Conservation (phyloP, 305 asterid species). For the Solanum chacoense region DNA sequence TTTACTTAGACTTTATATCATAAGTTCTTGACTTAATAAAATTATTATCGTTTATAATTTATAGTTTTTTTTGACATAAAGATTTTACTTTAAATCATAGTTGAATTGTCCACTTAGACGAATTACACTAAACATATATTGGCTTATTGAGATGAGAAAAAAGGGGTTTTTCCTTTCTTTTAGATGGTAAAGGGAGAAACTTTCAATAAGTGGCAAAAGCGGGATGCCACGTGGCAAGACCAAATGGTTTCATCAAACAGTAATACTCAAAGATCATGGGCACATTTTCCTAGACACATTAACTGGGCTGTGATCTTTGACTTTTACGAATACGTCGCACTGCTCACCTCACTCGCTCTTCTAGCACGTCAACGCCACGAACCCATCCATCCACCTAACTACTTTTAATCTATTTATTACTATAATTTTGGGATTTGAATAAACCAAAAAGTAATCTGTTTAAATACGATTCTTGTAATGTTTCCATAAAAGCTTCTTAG, state of each 20-base stretch:
- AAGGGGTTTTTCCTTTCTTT: too few relatives aligned
- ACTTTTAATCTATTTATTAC: too few relatives aligned
- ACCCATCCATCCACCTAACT: too few relatives aligned
- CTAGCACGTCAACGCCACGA: not conserved
- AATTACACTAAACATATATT: not conserved
- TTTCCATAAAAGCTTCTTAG: too few relatives aligned
- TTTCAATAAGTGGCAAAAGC: not conserved
- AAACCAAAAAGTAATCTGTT: too few relatives aligned
- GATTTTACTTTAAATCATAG: not conserved
- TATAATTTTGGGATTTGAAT: too few relatives aligned
- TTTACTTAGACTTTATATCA: not conserved
- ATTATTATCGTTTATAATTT: not conserved
- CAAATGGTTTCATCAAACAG: not conserved
- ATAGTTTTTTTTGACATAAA: not conserved
- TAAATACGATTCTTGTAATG: too few relatives aligned
- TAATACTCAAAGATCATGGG: conserved; percentile 12
- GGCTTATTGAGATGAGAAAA: not conserved
- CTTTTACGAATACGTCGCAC: conserved; percentile 10
- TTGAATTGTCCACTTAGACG: not conserved
- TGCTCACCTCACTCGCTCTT: not conserved
- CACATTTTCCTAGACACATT: conserved; percentile 21
- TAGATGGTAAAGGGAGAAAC: not conserved
- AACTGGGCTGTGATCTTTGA: conserved; percentile 22
- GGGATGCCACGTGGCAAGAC: conserved; percentile 16
- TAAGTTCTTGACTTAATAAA: too few relatives aligned